These are phyloP conservation scores for Colletotrichum musae DNA, from an alignment of 2,329 filamentous ascomycete genomes.

Conservation along the genomic window DNA sequence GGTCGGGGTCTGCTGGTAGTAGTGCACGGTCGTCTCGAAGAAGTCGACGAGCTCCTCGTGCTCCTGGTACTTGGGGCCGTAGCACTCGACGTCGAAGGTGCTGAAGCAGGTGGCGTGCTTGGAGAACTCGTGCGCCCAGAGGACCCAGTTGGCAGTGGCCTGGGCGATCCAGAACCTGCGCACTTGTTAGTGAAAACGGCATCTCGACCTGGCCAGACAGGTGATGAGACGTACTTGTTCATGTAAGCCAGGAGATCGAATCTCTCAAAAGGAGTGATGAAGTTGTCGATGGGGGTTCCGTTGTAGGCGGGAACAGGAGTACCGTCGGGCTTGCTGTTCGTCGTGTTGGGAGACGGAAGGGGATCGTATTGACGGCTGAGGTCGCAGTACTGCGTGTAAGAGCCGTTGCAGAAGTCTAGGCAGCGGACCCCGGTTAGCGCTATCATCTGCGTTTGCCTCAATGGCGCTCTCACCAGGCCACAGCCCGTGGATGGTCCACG, in stretches of 20 bases:
- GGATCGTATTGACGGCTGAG: constrained; percentile 76
- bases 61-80: constrained; percentile 68
- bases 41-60: constrained; percentile 75
- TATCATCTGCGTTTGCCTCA: background rate
- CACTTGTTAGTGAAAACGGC: constrained; percentile 47
- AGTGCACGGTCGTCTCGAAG: constrained; percentile 72
- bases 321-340: constrained; percentile 67
- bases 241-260: constrained; percentile 75
- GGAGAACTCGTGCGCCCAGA: constrained; percentile 78
- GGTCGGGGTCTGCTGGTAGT: constrained; percentile 72
- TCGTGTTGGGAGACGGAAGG: constrained; percentile 73
- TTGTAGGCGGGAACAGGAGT: constrained; percentile 70
- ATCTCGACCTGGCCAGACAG: background rate
- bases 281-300: constrained; percentile 70
- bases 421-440: background rate
- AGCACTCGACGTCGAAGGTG: constrained; percentile 76
- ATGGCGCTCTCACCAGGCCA: constrained; percentile 60
- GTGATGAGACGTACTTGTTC: constrained; percentile 62
- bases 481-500: constrained; percentile 73
- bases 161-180: constrained; percentile 69
- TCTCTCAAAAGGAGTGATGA: constrained; percentile 70
- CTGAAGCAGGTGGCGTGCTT: constrained; percentile 79
- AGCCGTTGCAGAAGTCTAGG: constrained; percentile 63
- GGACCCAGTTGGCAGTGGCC: constrained; percentile 67
- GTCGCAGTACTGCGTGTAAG: constrained; percentile 78